Conservation (phyloP, 129 eudicot genomes). For the Erigeron canadensis region DNA sequence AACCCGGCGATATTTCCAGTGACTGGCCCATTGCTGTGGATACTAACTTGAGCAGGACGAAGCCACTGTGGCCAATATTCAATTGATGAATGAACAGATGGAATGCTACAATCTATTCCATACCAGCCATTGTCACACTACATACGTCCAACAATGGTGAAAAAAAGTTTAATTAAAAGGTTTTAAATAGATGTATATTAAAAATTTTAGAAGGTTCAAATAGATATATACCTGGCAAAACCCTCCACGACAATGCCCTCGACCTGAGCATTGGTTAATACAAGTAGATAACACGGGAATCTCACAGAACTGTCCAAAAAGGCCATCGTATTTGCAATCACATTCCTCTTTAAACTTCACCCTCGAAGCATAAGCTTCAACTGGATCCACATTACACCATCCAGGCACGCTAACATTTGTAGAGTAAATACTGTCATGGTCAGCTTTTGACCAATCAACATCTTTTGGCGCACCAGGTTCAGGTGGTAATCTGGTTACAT, state of each 20-base stretch:
- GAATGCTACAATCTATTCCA: conserved; percentile 92
- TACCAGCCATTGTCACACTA: conserved; percentile 93
- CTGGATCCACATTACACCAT: conserved; percentile 94
- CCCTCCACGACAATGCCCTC: conserved; percentile 90
- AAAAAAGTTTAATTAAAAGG: conserved; percentile 2
- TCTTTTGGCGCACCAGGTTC: conserved; percentile 53
- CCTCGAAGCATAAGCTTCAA: conserved; percentile 56
- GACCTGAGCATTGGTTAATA: conserved; percentile 88
- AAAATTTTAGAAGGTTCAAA: not conserved
- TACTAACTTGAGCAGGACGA: conserved; percentile 66
- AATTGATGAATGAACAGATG: conserved; percentile 66
- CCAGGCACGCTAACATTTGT: conserved; percentile 65
- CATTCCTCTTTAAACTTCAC: conserved; percentile 78
- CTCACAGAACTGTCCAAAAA: conserved; percentile 77
- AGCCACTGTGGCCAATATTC: conserved; percentile 90
- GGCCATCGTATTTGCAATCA: conserved; percentile 95
- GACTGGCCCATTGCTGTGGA: conserved; percentile 46
- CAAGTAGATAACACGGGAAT: conserved; percentile 62
- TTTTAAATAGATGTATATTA: not conserved
- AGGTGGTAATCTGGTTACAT: conserved; percentile 49
- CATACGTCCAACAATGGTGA: conserved; percentile 13
- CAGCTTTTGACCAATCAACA: conserved; percentile 70
- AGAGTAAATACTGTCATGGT: conserved; percentile 62
- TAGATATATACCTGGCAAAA: conserved; percentile 70
- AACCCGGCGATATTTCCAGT: conserved; percentile 37